phyloP scores from a whole-genome alignment of 208 protist genomes.

The Balamuthia mandrillaris region DNA sequence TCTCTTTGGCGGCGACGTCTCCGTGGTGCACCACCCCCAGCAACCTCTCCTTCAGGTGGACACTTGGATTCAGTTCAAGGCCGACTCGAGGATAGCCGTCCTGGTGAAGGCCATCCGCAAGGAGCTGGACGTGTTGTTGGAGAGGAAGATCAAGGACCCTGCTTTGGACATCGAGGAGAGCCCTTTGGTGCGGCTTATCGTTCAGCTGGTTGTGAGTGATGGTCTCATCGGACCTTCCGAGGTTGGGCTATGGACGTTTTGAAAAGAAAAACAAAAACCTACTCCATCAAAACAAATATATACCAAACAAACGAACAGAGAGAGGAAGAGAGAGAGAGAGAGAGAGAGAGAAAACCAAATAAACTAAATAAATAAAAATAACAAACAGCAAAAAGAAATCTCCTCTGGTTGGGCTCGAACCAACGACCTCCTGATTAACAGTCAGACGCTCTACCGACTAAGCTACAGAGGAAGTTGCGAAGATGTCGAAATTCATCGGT shows the following conservation, averaged over 20 bases:
- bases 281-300: too few species aligned
- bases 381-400: too few species aligned
- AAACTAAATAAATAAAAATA: too few species aligned
- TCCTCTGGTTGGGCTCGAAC: too few species aligned
- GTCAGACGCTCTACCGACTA: too few species aligned
- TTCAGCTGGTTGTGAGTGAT: constrained; percentile 7
- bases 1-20: constrained; percentile 79
- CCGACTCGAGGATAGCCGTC: constrained; percentile 39
- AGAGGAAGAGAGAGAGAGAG: too few species aligned
- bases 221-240: constrained; percentile 16
- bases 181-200: background rate
- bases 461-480: too few species aligned
- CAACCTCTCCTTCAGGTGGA: constrained; percentile 54
- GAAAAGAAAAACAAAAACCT: too few species aligned
- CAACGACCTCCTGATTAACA: too few species aligned
- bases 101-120: constrained; percentile 50
- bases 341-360: too few species aligned
- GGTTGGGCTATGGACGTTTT: background rate
- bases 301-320: too few species aligned
- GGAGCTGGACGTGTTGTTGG: constrained; percentile 57
- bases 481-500: too few species aligned
- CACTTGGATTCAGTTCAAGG: constrained; percentile 52
- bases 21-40: constrained; percentile 44
- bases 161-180: background rate
- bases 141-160: background rate